Base-by-base conservation (phyloP, 352 stramenopile species). In the Phytophthora cactorum region DNA sequence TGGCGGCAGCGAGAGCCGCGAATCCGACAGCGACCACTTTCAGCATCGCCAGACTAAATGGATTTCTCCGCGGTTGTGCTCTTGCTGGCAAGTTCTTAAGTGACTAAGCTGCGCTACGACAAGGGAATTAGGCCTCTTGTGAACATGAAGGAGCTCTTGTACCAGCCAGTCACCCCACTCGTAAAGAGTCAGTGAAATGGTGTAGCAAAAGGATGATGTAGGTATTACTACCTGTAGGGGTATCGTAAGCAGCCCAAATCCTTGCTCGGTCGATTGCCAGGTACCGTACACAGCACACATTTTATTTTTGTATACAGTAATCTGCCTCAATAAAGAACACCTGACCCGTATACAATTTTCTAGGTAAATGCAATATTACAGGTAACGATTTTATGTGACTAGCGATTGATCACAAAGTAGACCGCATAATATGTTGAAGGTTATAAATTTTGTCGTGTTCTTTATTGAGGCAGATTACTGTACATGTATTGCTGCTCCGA, bases 21-120 rank as follows among this genome's bases (percentile, higher is more conserved):
- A 68, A 1, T 10, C 52, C 44, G 9, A 58, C 1, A 39, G 25
- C 34, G n/a, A 68, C 8, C 22, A 46, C 8, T 15, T 46, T 56
- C 25, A 68, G 44, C 61, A 68, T 68, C 28, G 27, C n/a, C 2
- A 31, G 36, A 12, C 17, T 34, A 8, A 32, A 14, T 38, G n/a
- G 52, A 38, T 3, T 22, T 28, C n/a, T 14, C 8, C 32, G 22
- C 12, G 38, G 4, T 49, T 59, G 52, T 1, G 52, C 12, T 50
- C 3, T 28, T 10, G 36, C 8, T 27, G 15, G 28, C 7, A 50
- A 11, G 8, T 41, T 50, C 38, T 2, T 3, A 59, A 59, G 1
- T 50, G 52, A 14, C 14, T 17, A 27, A 15, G 22, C 5, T 50
- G 39, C 17, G 3, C 39, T 17, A 45, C 38, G 14, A 22, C 38